A percentile compares a stretch with the other conserved stretches of the same genome.
phyloP scores from a whole-genome alignment of 1,139 yeast species.

The Pichia inconspicua region DNA sequence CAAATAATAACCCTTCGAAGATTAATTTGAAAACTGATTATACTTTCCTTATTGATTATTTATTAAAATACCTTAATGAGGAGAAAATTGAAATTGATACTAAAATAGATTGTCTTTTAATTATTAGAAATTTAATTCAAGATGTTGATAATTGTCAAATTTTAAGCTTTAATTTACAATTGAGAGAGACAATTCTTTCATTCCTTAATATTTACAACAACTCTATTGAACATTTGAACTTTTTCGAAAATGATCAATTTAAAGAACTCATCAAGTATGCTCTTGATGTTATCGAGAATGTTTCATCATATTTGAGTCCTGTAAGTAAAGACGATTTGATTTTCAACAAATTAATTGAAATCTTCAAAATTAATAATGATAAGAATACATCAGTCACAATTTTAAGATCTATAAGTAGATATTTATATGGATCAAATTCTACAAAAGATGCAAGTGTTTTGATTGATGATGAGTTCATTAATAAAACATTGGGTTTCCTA shows the following conservation, averaged over 20 bases:
- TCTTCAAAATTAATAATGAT: conserved; percentile 45
- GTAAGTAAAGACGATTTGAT: conserved; percentile 56
- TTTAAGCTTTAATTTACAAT: conserved; percentile 48
- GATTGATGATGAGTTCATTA: conserved; percentile 31
- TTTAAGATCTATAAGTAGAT: conserved; percentile 46
- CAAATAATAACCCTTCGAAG: conserved; percentile 43
- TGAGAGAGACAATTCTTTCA: conserved; percentile 45
- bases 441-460: conserved; percentile 36
- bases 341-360: conserved; percentile 42
- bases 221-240: conserved; percentile 8
- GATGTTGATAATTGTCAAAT: conserved; percentile 78
- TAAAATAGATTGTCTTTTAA: conserved; percentile 57
- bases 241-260: conserved; percentile 26
- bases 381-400: conserved; percentile 46
- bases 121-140: conserved; percentile 73
- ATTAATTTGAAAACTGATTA: conserved; percentile 35
- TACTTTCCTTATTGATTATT: conserved; percentile 43
- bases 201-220: conserved; percentile 30
- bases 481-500: conserved; percentile 40
- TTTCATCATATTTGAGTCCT: conserved; percentile 76
- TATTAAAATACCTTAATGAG: conserved; percentile 37
- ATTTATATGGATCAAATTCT: conserved; percentile 37
- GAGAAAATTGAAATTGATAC: conserved; percentile 32
- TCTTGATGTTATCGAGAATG: conserved; percentile 76
- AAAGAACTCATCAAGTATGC: conserved; percentile 65